Base-by-base conservation (phyloP, 2,329 filamentous ascomycete species). In the Pseudogymnoascus sp. region DNA sequence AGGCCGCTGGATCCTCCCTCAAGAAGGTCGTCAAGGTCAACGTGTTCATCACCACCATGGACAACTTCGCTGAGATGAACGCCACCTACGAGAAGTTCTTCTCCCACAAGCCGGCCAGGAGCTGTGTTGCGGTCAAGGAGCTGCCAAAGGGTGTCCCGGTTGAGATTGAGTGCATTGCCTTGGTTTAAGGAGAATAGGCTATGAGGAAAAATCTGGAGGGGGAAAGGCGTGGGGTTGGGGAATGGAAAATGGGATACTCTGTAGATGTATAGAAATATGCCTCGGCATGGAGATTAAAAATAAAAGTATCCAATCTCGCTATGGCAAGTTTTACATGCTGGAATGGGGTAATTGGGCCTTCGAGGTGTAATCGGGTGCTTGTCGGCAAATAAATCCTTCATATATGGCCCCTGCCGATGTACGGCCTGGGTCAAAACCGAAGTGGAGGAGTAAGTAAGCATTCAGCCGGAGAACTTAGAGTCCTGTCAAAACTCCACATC, bases 31-130 rank as follows among this genome's bases (percentile, higher is more conserved):
- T 97, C 77, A 97, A 97, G 84, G 90, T 93, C 73, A 91, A 87
- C 75, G 89, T 96, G 73, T 97, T 97, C 82, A 79, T 97, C 67
- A 87, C 88, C 63, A 89, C 93, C 77, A 97, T 97, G 93, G 84
- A 82, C 69, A 82, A 93, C 78, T 97, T 97, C 74, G 88, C 84
- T 61, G 85, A 86, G 74, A 91, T 96, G 89, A 96, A 96, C 78
- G 82, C 83, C 69, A 87, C 89, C 71, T 96, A 95, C 75, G 88
- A 87, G 77, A 87, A 91, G 78, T 91, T 87, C 81, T 95, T 93
- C 77, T 77, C 83, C 63, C 87, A 91, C 78, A 95, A 93, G 85
- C 92, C 92, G 26, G 89, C 91, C n/a, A 84, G 91, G 69, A 92
- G 88, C 79, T 96, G 92, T 73, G 91, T 96, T 64, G 92, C 93